Evolutionary conservation across 352 stramenopile species (phyloP).

Genomic region (Phytophthora sp.): DNA sequence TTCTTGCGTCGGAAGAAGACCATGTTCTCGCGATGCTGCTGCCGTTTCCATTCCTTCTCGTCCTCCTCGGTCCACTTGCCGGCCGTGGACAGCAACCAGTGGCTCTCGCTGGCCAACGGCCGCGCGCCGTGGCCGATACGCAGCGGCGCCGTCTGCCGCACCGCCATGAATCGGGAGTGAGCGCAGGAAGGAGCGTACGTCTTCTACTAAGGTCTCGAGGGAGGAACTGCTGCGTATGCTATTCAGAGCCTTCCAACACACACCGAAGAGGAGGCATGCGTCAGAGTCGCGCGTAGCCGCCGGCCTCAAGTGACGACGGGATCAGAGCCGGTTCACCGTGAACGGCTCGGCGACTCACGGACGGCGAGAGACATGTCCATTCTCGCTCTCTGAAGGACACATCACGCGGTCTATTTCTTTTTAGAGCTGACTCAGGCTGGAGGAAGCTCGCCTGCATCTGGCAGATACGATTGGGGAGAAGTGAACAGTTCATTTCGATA

Average conservation of each 20-base stretch:
- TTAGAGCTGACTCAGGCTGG: neutral
- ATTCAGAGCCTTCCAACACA: constrained; percentile 19
- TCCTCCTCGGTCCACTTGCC: constrained; percentile 55
- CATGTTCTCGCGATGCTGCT: constrained; percentile 60
- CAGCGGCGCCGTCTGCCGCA: constrained; percentile 21
- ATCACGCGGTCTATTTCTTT: neutral
- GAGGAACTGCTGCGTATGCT: constrained; percentile 22
- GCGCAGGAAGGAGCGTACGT: neutral
- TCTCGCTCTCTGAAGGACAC: constrained; percentile 2
- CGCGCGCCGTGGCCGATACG: constrained; percentile 31
- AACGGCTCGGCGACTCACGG: too few species aligned
- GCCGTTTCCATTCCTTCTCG: constrained; percentile 56
- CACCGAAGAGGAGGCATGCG: neutral
- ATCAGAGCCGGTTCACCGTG: constrained; percentile 19
- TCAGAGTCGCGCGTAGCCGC: constrained; percentile 5
- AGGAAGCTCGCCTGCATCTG: too few species aligned
- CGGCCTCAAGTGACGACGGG: too few species aligned
- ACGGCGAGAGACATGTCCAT: constrained; percentile 3
- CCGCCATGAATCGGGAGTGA: constrained; percentile 12
- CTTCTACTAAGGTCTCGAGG: constrained; percentile 3
- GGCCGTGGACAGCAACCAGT: constrained; percentile 51
- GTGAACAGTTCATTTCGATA: constrained; percentile 11
- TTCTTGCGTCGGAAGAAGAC: constrained; percentile 59
- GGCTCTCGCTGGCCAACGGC: constrained; percentile 42
- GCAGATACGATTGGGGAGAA: neutral